Evolutionary conservation across 495 filamentous ascomycete species (phyloP), one percentile per base, ranked within the genome.

Genomic region (Pyronema omphalodes): DNA sequence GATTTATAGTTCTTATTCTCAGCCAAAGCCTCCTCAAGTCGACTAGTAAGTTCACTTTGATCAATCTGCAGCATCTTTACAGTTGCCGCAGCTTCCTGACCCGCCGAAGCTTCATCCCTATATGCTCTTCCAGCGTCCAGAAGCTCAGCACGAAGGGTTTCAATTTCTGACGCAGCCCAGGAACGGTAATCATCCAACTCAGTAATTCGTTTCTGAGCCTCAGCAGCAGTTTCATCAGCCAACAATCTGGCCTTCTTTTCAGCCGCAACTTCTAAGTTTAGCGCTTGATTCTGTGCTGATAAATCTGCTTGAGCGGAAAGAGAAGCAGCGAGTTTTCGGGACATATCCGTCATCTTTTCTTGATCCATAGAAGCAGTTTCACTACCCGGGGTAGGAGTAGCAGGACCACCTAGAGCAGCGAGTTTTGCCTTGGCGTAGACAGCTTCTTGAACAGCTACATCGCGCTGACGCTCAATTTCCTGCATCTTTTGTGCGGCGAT

Each of bases 361-460:
- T 50, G 53, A 14, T 65, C 62, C 53, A 65, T 65, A 18, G 48
- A 58, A 15, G 61, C 61, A 43, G 60, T 61, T 29, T 65, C 62
- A 9, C 61, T 61, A 8, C 61, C 61, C 1, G 56, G 48, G 9
- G 55, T 54, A 12, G 62, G 43, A 14, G 62, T 48, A 11, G 45
- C 23, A 37, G 44, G 55, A 23, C 62, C 62, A 35, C 62, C 62
- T 8, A 65, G 43, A 17, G 87, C 88, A 39, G 88, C 91, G 14
- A 94, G 73, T 61, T 86, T 93, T 6, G 93, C 85, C 62, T 93
- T 93, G 18, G 88, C 86, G 70, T 95, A 96, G 0, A 87, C 83
- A 0, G 93, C 91, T 67, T 96, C 93, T 56, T 78, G 82, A 40
- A 99, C 76, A 14, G 91, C 91, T 15, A 83, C 80, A 68, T 99